Conservation (phyloP, 805 yeast species). For the Metschnikowia aberdeeniae region DNA sequence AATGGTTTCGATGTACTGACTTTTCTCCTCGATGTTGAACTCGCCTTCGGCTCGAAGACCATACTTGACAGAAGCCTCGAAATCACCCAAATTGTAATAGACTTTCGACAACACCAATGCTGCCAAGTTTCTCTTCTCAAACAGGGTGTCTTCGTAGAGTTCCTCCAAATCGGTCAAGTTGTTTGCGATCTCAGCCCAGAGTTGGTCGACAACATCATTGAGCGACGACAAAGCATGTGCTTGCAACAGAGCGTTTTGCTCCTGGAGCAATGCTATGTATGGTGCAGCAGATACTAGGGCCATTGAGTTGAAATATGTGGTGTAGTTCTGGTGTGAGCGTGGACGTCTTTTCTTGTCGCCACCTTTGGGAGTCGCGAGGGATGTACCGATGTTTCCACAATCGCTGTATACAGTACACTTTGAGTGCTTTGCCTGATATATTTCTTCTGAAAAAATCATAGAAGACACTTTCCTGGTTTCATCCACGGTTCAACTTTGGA, state of each 20-base stretch:
- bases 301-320: conserved; percentile 26
- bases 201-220: conserved; percentile 77
- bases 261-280: conserved; percentile 82
- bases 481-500: too few relatives aligned
- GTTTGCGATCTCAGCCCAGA: conserved; percentile 98
- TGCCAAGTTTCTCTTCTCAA: conserved; percentile 75
- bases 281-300: conserved; percentile 86
- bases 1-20: conserved; percentile 91
- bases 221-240: conserved; percentile 81
- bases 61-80: conserved; percentile 82
- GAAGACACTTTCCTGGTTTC: too few relatives aligned
- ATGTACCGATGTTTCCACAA: conserved; percentile 1
- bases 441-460: too few relatives aligned
- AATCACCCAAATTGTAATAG: conserved; percentile 88
- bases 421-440: too few relatives aligned
- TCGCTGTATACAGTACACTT: too few relatives aligned
- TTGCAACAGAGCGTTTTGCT: conserved; percentile 72
- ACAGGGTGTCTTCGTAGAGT: conserved; percentile 76
- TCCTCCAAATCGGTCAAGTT: conserved; percentile 84
- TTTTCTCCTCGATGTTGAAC: conserved; percentile 67
- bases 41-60: conserved; percentile 80
- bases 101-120: conserved; percentile 91
- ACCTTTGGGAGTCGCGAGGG: conserved; percentile 5
- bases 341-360: conserved; percentile 6
- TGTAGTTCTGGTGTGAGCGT: conserved; percentile 1